Evolutionary conservation across 1,284 basidiomycete species (phyloP).

Genomic region (Marasmius sp.): DNA sequence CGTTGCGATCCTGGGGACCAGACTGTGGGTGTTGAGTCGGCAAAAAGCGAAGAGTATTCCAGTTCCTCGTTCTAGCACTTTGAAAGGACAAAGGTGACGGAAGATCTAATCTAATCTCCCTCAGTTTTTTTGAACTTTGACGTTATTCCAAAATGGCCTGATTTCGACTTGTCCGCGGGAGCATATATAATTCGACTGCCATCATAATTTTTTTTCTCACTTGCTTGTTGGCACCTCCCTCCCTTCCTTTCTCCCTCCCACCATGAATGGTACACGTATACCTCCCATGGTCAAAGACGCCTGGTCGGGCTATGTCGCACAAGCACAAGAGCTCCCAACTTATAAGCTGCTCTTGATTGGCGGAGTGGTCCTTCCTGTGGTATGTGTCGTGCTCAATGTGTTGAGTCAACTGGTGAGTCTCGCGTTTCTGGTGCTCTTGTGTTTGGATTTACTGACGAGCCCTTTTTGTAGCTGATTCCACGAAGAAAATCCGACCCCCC

Average conservation of each 20-base stretch:
- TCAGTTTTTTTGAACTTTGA: neutral
- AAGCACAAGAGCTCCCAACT: conserved; percentile 38
- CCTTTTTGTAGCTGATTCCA: conserved; percentile 43
- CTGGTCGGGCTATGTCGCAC: conserved; percentile 46
- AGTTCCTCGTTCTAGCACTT: no score
- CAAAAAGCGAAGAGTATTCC: no score
- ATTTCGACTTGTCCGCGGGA: neutral
- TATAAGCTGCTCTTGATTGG: conserved; percentile 34
- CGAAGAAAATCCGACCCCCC: conserved; percentile 66
- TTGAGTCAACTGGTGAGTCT: conserved; percentile 39
- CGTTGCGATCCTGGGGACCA: no score
- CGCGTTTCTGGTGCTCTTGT: neutral
- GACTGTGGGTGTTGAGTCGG: no score
- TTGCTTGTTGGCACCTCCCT: conserved; percentile 17
- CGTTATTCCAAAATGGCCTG: neutral
- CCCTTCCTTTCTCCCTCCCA: conserved; percentile 23
- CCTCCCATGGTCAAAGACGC: conserved; percentile 33
- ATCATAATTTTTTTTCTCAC: neutral
- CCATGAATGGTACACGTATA: conserved; percentile 35
- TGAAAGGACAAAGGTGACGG: neutral
- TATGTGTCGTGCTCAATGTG: conserved; percentile 40
- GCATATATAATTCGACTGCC: neutral
- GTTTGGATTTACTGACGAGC: neutral
- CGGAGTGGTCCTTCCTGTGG: conserved; percentile 36
- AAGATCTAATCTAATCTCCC: neutral